Evolutionary conservation across 768 basidiomycete species (phyloP), one percentile per base, ranked within the genome.

Genomic region (Suillus clintonianus): DNA sequence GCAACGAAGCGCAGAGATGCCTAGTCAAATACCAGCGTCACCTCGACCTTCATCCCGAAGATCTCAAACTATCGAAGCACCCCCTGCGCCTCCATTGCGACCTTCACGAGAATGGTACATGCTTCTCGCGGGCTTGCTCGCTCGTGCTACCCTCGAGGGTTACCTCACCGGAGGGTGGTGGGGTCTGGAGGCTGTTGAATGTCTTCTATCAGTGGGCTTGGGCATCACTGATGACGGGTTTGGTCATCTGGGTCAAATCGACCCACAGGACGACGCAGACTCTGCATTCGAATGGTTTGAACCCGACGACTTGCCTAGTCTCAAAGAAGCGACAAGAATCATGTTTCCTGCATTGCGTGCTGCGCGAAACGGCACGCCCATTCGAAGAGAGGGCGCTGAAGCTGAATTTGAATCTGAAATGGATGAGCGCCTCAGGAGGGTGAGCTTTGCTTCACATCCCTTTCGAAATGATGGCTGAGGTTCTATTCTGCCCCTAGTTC

Each of bases 31-130:
- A 1, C 67, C 68, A 0, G 41, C 42, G 11, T 66, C 69, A 24
- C 64, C 74, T 24, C 62, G 50, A 2, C 60, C 67, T 5, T 53
- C 68, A 10, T 50, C 60, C 43, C 70, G 70, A 27, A 69, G 73
- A 60, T 62, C 73, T 41, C 76, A 74, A 45, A 73, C 73, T 6
- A 72, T 78, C 63, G 82, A 81, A 50, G 80, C 79, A 5, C 70
- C 76, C n/a, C 87, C 89, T 0, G 80, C 79, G 5, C 71, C 76
- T n/a, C 87, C 89, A 0, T 74, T 91, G 39, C 80, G 82, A 2
- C 93, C 93, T 0, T 89, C 91, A 32, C 78, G 84, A 30, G 86
- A 88, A 66, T 95, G 94, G 94, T 95, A 94, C 74, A 82, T 89
- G 76, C 81, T 96, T 14, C 80, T 94, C 17, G 85, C 86, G 0